Conservation (phyloP, 139 green algal genomes). For the Haematococcus lacustris region DNA sequence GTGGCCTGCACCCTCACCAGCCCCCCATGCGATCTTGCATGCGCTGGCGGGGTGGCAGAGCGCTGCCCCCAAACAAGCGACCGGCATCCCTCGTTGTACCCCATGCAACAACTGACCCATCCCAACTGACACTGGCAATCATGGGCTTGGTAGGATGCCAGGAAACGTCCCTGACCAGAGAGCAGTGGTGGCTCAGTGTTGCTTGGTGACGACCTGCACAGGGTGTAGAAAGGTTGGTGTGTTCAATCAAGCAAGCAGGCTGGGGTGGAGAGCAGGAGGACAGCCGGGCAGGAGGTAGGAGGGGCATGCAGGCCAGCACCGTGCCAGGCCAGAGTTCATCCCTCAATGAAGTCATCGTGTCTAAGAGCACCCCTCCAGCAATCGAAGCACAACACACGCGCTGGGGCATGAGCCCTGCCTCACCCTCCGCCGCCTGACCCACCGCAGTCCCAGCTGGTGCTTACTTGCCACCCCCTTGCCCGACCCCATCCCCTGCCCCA, state of each 20-base stretch:
- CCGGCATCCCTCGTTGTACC: too few species aligned
- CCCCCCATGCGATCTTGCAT: too few species aligned
- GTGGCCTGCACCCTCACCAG: too few species aligned
- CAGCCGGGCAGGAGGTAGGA: background rate
- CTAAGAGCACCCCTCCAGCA: conserved; percentile 1
- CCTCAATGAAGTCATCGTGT: background rate
- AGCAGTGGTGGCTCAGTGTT: background rate
- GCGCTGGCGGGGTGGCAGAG: too few species aligned
- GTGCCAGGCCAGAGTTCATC: background rate
- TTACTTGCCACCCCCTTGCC: background rate
- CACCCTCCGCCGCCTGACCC: background rate
- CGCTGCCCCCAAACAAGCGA: too few species aligned
- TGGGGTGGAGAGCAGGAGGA: background rate
- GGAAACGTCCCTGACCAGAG: background rate
- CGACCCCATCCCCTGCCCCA: too few species aligned
- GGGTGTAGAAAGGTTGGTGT: background rate
- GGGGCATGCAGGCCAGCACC: background rate
- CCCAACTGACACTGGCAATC: conserved; percentile 69
- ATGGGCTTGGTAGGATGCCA: conserved; percentile 77
- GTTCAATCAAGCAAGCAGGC: background rate
- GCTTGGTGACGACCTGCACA: background rate
- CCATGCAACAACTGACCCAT: conserved; percentile 65
- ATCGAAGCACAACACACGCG: background rate
- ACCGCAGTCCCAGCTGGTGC: background rate
- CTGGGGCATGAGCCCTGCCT: background rate